Percentiles rank a stretch among this genome's conserved stretches.
These are phyloP conservation scores for Rhizodiscina lignyota DNA, from an alignment of 495 filamentous ascomycete species.

Conservation along the genomic window DNA sequence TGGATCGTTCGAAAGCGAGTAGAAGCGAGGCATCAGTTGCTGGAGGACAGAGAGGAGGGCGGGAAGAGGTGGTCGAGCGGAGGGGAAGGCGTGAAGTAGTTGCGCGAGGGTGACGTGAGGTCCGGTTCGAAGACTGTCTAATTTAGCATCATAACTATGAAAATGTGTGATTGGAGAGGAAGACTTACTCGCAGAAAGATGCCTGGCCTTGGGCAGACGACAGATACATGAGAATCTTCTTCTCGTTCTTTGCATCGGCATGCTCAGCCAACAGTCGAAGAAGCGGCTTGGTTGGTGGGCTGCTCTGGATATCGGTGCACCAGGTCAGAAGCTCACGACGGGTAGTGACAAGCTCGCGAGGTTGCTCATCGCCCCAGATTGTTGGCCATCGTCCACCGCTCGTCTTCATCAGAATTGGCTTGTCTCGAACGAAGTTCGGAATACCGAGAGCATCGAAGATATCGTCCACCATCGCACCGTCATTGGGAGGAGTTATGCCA, in stretches of 20 bases:
- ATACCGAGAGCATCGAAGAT: conserved; percentile 66
- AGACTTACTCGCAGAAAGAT: conserved; percentile 91
- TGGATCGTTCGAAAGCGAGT: conserved; percentile 92
- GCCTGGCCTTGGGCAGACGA: conserved; percentile 84
- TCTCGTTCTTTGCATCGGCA: conserved; percentile 61
- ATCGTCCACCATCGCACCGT: conserved; percentile 59
- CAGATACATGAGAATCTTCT: conserved; percentile 71
- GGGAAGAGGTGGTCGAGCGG: conserved; percentile 69
- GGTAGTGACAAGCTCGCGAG: conserved; percentile 72
- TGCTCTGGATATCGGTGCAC: conserved; percentile 88
- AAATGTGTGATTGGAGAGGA: no score
- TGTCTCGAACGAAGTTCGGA: conserved; percentile 62
- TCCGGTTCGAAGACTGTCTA: conserved; percentile 74
- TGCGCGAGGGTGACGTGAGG: conserved; percentile 72
- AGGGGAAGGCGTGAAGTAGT: conserved; percentile 82
- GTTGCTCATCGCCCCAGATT: conserved; percentile 86
- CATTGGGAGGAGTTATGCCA: conserved; percentile 79
- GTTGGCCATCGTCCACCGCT: conserved; percentile 82
- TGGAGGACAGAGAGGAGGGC: conserved; percentile 65
- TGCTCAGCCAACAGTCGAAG: conserved; percentile 80
- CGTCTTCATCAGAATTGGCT: conserved; percentile 61
- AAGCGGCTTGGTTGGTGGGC: conserved; percentile 75
- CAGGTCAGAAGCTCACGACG: conserved; percentile 82
- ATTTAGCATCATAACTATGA: no score
- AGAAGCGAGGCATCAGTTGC: conserved; percentile 90